Percentiles rank a stretch among this genome's conserved stretches.
These are phyloP conservation scores for Thamnidium elegans DNA, from an alignment of 192 early-diverging fungal species.

Conservation along the genomic window DNA sequence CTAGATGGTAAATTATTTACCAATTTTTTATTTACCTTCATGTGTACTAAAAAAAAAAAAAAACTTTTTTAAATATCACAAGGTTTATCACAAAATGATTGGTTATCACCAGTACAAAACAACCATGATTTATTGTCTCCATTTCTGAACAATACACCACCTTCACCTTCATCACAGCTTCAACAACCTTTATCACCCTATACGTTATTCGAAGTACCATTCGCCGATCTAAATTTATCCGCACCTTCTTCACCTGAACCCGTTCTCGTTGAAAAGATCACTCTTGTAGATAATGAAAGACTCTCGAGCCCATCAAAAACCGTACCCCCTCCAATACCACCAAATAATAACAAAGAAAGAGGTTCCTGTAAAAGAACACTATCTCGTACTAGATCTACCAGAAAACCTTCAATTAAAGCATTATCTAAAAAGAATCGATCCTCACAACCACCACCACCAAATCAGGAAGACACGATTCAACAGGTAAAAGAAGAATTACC, in stretches of 20 bases:
- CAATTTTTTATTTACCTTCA: not conserved
- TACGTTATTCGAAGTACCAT: slow-evolving; percentile 23
- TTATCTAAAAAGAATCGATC: slow-evolving; percentile 31
- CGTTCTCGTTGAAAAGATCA: not conserved
- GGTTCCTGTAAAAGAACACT: slow-evolving; percentile 11
- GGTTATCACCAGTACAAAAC: slow-evolving; percentile 8
- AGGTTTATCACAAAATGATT: slow-evolving; percentile 9
- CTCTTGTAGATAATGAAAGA: not conserved
- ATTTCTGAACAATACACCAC: slow-evolving; percentile 10
- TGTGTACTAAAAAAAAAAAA: not conserved
- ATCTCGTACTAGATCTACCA: slow-evolving; percentile 6
- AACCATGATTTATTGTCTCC: not conserved
- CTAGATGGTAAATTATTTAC: not conserved
- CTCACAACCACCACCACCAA: not conserved
- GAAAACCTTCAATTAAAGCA: slow-evolving; percentile 6
- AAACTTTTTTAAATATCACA: slow-evolving; percentile 3
- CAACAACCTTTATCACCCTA: slow-evolving; percentile 20
- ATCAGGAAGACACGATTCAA: not conserved
- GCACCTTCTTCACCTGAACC: slow-evolving; percentile 23
- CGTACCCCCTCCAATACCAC: not conserved
- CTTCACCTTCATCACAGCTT: slow-evolving; percentile 14
- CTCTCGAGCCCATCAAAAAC: no score
- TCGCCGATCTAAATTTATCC: slow-evolving; percentile 22
- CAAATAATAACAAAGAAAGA: not conserved
- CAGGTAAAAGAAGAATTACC: not conserved